Evolutionary conservation across 176 grass and related monocot species (phyloP), one percentile per base, ranked within the genome.

Genomic region (Phoenix dactylifera): DNA sequence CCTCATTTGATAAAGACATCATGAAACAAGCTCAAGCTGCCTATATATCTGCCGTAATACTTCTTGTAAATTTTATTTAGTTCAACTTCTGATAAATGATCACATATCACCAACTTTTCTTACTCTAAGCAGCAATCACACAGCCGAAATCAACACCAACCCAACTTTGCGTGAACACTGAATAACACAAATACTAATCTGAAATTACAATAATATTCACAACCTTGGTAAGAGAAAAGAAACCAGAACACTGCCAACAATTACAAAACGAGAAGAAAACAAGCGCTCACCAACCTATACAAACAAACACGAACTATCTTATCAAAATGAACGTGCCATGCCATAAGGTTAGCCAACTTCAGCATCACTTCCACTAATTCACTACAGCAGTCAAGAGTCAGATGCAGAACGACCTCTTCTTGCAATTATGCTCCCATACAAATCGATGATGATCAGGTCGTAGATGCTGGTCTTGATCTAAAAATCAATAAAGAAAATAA

Each of bases 121-220:
- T 44, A 44, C 9, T 12, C 9, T 12, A 44, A 44, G 10, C 10
- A 44, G 35, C 1, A 12, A 12, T 9, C 35, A 44, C 35, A 44
- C 35, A 12, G 35, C 35, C 12, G 35, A 44, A 44, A 35, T 35
- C 1, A 35, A 44, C 35, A 44, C 35, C 35, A 44, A 12, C 35
- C 9, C 10, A 44, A 44, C 35, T 44, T 44, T 14, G 35, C 7
- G 6, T 44, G 10, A 44, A 12, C 2, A 44, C 9, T 44, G 35
- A 14, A 44, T 44, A 44, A 44, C 35, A 44, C 35, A 44, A 14
- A 44, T 44, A 44, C 35, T 44, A 44, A 14, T 44, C 7, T 14
- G 35, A 75, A 52, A 68, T 76, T 68, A 76, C 54, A 76, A 72
- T 52, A 69, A 84, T 79, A 94, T 94, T 88, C 84, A 94, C 81